Conservation (phyloP, 2,329 filamentous ascomycete genomes). For the Cordyceps pruinosa region DNA sequence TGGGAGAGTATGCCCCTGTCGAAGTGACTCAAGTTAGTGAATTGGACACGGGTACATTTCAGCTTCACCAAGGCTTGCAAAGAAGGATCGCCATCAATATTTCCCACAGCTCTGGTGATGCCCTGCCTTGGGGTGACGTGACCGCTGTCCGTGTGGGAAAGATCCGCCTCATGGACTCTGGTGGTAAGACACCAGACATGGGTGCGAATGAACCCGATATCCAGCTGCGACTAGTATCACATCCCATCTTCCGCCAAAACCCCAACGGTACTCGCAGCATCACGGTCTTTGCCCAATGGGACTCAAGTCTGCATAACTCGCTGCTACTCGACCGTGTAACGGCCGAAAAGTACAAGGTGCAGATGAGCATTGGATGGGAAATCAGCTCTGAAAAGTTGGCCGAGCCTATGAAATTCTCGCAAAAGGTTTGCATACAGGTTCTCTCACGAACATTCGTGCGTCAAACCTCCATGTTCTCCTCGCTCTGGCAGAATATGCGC, state of each 20-base stretch:
- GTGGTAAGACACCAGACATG: conserved; percentile 77
- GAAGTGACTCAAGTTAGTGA: conserved; percentile 84
- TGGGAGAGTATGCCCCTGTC: conserved; percentile 83
- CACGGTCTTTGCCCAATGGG: conserved; percentile 88
- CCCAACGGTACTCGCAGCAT: conserved; percentile 85
- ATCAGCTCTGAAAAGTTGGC: conserved; percentile 75
- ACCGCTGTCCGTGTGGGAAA: conserved; percentile 69
- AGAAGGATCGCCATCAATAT: conserved; percentile 79
- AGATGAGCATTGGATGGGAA: conserved; percentile 82
- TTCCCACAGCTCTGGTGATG: conserved; percentile 85
- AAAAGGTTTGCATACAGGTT: conserved; percentile 77
- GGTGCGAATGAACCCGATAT: conserved; percentile 67
- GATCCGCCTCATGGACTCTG: conserved; percentile 75
- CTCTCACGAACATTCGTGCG: conserved; percentile 77
- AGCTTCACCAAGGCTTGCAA: conserved; percentile 91
- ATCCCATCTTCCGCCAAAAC: conserved; percentile 75
- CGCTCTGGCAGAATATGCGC: conserved; percentile 76
- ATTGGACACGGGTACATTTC: conserved; percentile 82
- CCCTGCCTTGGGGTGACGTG: conserved; percentile 82
- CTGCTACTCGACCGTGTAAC: conserved; percentile 91
- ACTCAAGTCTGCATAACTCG: conserved; percentile 87
- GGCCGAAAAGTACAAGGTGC: conserved; percentile 85
- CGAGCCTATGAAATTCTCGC: conserved; percentile 80
- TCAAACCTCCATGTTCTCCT: conserved; percentile 78
- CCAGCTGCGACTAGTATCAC: conserved; percentile 65